Conservation (phyloP, 768 basidiomycete genomes). For the Leccinum aurantiacum region DNA sequence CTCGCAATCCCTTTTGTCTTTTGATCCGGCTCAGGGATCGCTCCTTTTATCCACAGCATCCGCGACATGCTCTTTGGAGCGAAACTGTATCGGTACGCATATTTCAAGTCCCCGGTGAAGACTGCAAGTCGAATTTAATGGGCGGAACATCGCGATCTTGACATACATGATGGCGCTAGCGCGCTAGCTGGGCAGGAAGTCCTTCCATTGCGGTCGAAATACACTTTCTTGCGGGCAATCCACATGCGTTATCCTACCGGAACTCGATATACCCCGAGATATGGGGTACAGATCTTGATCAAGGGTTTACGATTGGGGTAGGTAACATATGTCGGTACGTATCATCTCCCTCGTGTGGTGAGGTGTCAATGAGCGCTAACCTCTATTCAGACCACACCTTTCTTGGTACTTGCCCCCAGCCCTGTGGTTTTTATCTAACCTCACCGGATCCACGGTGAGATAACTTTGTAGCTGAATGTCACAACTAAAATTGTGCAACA, state of each 20-base stretch:
- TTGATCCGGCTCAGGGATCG: conserved; percentile 31
- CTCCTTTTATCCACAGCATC: conserved; percentile 14
- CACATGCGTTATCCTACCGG: conserved; percentile 12
- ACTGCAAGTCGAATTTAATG: conserved; percentile 7
- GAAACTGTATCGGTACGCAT: conserved; percentile 12
- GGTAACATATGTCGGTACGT: conserved; percentile 6
- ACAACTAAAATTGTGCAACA: conserved; percentile 25
- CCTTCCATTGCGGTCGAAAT: conserved; percentile 16
- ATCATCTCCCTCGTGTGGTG: conserved; percentile 11
- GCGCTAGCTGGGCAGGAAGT: conserved; percentile 7
- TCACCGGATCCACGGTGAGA: conserved; percentile 11
- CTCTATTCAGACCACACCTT: conserved; percentile 14
- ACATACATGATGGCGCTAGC: neutral
- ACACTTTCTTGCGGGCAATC: conserved; percentile 10
- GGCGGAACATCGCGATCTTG: conserved; percentile 17
- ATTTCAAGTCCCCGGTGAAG: conserved; percentile 7
- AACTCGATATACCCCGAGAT: conserved; percentile 15
- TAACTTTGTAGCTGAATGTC: conserved; percentile 11
- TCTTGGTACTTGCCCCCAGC: conserved; percentile 8
- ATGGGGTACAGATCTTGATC: conserved; percentile 22
- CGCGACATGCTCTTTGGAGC: conserved; percentile 8
- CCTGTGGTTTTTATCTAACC: conserved; percentile 4
- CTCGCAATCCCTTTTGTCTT: conserved; percentile 12
- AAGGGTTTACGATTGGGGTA: conserved; percentile 6
- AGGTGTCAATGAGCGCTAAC: conserved; percentile 7